Evolutionary conservation across 2,329 filamentous ascomycete species (phyloP).

Genomic region (Apiospora rasikravindrae): DNA sequence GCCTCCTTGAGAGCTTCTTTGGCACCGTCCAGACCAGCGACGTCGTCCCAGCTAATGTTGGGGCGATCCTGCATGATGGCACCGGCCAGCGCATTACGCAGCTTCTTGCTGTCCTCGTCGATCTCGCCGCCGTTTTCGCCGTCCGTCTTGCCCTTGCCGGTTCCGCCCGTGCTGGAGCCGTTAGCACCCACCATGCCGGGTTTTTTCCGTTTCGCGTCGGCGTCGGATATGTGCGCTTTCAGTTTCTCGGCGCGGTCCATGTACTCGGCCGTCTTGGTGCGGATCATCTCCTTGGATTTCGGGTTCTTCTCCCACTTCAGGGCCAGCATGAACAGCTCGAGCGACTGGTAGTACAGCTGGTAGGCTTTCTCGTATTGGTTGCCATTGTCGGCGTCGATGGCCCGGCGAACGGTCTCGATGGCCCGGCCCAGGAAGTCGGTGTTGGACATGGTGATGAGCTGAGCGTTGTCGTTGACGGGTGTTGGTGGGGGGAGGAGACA

Average conservation of each 20-base stretch:
- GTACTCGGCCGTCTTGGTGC: slow-evolving; percentile 92
- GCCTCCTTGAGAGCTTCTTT: slow-evolving; percentile 98
- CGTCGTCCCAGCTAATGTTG: slow-evolving; percentile 97
- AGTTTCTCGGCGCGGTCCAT: slow-evolving; percentile 99
- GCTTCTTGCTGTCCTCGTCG: slow-evolving; percentile 94
- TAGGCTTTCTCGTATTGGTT: slow-evolving; percentile 98
- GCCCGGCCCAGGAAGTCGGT: slow-evolving; percentile 97
- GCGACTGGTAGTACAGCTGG: slow-evolving; percentile 91
- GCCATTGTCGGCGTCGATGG: slow-evolving; percentile 93
- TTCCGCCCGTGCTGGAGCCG: slow-evolving; percentile 67
- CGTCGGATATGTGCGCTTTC: slow-evolving; percentile 83
- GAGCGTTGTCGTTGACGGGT: background rate
- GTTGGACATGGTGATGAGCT: slow-evolving; percentile 74
- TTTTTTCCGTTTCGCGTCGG: slow-evolving; percentile 73
- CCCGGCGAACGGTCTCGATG: slow-evolving; percentile 96
- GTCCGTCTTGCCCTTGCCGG: slow-evolving; percentile 62
- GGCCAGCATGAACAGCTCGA: slow-evolving; percentile 98
- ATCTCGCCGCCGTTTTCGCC: slow-evolving; percentile 58
- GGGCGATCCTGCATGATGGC: slow-evolving; percentile 95
- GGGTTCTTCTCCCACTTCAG: slow-evolving; percentile 99
- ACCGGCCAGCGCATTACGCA: slow-evolving; percentile 86
- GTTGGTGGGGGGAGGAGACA: background rate
- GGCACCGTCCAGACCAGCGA: slow-evolving; percentile 89
- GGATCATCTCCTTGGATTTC: slow-evolving; percentile 96
- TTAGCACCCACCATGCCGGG: slow-evolving; percentile 75